Evolutionary conservation across 192 early-diverging fungal species (phyloP).

Genomic region (Haplosporangium gracile): DNA sequence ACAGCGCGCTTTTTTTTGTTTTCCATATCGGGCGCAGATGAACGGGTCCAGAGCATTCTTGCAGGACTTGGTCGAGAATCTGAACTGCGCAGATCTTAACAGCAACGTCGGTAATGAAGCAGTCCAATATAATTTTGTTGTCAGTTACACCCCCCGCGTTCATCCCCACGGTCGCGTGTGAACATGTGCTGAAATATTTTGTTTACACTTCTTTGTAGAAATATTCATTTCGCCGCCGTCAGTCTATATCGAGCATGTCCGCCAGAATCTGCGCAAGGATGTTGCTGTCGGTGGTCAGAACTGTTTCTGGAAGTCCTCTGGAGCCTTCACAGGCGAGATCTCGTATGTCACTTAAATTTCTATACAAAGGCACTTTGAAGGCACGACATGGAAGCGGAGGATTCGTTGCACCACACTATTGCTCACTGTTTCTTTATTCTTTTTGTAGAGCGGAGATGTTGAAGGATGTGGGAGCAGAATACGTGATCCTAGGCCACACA

Average conservation of each 20-base stretch:
- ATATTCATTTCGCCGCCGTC: conserved; percentile 95
- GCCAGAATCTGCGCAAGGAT: conserved; percentile 76
- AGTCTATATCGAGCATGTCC: conserved; percentile 85
- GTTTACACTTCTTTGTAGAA: conserved; percentile 67
- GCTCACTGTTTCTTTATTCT: not conserved
- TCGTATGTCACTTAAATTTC: conserved; percentile 52
- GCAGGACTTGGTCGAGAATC: conserved; percentile 75
- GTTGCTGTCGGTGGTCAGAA: conserved; percentile 96
- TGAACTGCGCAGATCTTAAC: conserved; percentile 76
- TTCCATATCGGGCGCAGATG: conserved; percentile 70
- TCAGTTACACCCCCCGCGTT: not conserved
- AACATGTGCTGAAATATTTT: not conserved
- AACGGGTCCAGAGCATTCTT: conserved; percentile 84
- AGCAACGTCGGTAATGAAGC: conserved; percentile 70
- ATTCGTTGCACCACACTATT: not conserved
- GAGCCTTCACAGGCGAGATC: conserved; percentile 97
- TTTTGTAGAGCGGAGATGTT: conserved; percentile 82
- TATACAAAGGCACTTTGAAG: not conserved
- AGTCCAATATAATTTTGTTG: not conserved
- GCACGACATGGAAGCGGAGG: not conserved
- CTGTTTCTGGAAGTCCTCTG: conserved; percentile 81
- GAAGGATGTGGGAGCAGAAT: conserved; percentile 91
- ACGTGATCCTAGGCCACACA: conserved; percentile 97
- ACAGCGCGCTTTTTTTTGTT: not conserved
- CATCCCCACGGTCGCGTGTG: too few species aligned